Evolutionary conservation across 2,329 filamentous ascomycete species (phyloP).

Genomic region (Aspergillus sp.): DNA sequence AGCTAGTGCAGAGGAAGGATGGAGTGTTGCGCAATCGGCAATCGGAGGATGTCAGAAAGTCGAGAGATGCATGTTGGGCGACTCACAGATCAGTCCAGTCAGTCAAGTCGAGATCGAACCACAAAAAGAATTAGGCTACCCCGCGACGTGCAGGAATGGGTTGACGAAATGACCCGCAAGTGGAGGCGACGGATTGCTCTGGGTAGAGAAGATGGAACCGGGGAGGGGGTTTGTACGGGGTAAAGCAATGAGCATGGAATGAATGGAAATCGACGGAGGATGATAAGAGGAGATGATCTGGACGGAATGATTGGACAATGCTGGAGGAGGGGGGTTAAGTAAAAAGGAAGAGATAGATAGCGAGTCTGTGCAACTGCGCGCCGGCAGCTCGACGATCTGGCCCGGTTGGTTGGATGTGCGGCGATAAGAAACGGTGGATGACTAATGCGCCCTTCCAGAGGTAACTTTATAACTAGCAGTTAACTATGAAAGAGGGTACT

Average conservation of each 20-base stretch:
- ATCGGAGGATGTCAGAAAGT: neutral
- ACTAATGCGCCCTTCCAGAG: neutral
- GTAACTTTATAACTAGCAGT: too few relatives aligned
- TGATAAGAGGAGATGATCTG: neutral
- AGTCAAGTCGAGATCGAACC: neutral
- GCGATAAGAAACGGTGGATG: neutral
- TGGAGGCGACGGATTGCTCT: slow-evolving; percentile 14
- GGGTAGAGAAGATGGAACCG: neutral
- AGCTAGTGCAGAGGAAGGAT: neutral
- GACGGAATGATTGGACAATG: slow-evolving; percentile 4
- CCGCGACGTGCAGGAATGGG: neutral
- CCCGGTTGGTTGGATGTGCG: neutral
- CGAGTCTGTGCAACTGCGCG: neutral
- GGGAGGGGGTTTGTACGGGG: neutral
- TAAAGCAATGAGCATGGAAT: neutral
- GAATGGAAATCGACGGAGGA: neutral
- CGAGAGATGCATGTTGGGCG: neutral
- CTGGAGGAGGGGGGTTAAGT: neutral
- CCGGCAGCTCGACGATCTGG: neutral
- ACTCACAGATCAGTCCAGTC: slow-evolving; percentile 9
- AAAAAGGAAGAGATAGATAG: neutral
- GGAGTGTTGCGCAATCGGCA: neutral
- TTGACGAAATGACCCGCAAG: slow-evolving; percentile 18
- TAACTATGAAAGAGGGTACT: too few relatives aligned
- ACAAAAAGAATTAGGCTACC: neutral